Evolutionary conservation across 495 filamentous ascomycete genomes (phyloP).

Genomic region (Parachaetomium inaequale): DNA sequence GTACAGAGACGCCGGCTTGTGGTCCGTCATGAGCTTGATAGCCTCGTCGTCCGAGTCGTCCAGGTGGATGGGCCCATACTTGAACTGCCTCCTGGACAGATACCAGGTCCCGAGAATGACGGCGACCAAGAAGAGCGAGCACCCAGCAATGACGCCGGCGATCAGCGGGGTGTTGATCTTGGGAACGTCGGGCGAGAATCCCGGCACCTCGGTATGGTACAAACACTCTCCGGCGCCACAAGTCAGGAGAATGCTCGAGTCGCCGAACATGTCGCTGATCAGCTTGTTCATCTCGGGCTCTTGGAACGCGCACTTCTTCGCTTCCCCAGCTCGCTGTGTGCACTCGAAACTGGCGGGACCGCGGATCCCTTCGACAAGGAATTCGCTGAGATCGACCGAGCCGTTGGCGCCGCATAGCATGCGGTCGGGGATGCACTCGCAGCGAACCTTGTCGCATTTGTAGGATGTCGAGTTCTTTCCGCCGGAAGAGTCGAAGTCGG

Average conservation of each 20-base stretch:
- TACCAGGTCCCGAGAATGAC: conserved; percentile 86
- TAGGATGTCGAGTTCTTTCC: conserved; percentile 75
- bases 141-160: conserved; percentile 86
- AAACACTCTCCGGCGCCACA: conserved; percentile 90
- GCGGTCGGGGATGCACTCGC: conserved; percentile 82
- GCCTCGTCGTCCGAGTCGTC: conserved; percentile 90
- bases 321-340: conserved; percentile 56
- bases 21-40: conserved; percentile 79
- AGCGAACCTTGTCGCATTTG: conserved; percentile 75
- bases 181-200: conserved; percentile 83
- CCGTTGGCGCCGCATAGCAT: conserved; percentile 91
- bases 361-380: conserved; percentile 71
- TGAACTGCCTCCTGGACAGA: conserved; percentile 67
- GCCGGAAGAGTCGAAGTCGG: conserved; percentile 57
- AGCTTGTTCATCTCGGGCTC: conserved; percentile 88
- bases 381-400: conserved; percentile 88
- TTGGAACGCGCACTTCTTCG: conserved; percentile 69
- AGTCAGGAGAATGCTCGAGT: conserved; percentile 76
- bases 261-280: conserved; percentile 84
- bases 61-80: conserved; percentile 70
- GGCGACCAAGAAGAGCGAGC: conserved; percentile 79
- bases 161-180: conserved; percentile 97
- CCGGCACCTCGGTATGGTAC: conserved; percentile 85
- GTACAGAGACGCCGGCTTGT: conserved; percentile 83
- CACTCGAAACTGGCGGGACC: conserved; percentile 83